These are phyloP conservation scores for Gigaspora rosea DNA, from an alignment of 192 early-diverging fungal species.

Conservation along the genomic window DNA sequence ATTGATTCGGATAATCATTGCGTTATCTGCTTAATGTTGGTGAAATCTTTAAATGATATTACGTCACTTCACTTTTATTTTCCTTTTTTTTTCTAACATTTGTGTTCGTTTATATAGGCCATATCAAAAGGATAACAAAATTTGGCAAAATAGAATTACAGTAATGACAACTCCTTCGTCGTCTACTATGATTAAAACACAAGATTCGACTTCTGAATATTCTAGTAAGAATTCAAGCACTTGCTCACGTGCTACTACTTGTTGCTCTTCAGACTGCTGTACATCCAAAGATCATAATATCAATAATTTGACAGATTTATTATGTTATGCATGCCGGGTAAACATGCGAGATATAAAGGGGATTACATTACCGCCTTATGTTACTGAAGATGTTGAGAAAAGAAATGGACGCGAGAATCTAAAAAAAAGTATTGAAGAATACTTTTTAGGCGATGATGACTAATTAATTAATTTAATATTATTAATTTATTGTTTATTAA, in stretches of 20 bases:
- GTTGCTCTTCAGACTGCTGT: background rate
- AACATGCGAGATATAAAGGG: slow-evolving; percentile 51
- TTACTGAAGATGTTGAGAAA: slow-evolving; percentile 39
- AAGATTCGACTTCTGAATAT: background rate
- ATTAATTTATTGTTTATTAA: too few species aligned
- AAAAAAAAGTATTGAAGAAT: slow-evolving; percentile 64
- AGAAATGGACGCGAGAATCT: slow-evolving; percentile 49
- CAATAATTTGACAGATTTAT: slow-evolving; percentile 37
- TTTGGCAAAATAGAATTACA: slow-evolving; percentile 55
- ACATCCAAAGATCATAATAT: background rate
- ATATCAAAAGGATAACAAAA: slow-evolving; percentile 44
- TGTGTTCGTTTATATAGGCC: slow-evolving; percentile 40
- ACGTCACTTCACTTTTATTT: background rate
- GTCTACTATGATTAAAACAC: background rate
- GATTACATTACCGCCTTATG: slow-evolving; percentile 49
- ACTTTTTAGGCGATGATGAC: slow-evolving; percentile 61
- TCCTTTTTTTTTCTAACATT: background rate
- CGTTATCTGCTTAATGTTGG: slow-evolving; percentile 71
- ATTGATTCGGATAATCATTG: slow-evolving; percentile 51
- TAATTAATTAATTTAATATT: slow-evolving; percentile 7
- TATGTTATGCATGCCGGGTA: slow-evolving; percentile 59
- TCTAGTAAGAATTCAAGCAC: background rate
- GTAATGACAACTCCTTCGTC: slow-evolving; percentile 28
- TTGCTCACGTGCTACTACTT: background rate
- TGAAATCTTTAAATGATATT: background rate